Evolutionary conservation across 345 rosid genomes (phyloP).

Genomic region (Linum tenue): DNA sequence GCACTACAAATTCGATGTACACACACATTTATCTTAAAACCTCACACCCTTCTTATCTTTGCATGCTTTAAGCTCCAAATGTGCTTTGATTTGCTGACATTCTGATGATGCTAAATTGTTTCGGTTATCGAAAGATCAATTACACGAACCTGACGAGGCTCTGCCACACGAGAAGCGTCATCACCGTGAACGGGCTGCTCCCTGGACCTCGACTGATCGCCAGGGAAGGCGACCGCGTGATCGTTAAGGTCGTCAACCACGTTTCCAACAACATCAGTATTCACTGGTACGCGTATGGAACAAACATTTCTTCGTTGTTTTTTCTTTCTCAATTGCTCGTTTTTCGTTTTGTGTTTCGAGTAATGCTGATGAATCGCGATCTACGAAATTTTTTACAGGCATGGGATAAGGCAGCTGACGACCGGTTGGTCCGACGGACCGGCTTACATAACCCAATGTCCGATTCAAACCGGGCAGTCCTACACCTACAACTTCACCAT

Average conservation of each 20-base stretch:
- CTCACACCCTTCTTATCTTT: not conserved
- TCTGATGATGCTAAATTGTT: not conserved
- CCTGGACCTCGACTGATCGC: conserved; percentile 23
- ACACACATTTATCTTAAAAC: not conserved
- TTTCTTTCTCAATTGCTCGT: not conserved
- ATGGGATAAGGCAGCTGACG: conserved; percentile 23
- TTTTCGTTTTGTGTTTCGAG: not conserved
- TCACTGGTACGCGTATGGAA: conserved; percentile 14
- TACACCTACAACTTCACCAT: conserved; percentile 23
- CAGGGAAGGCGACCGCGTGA: conserved; percentile 20
- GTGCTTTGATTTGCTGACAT: not conserved
- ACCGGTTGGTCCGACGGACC: conserved; percentile 24
- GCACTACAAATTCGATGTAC: conserved; percentile 52
- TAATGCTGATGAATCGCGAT: too few relatives aligned
- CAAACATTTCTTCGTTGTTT: not conserved
- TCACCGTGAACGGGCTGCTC: conserved; percentile 19
- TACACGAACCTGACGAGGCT: conserved; percentile 20
- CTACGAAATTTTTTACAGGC: conserved; percentile 6
- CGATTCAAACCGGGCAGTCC: conserved; percentile 20
- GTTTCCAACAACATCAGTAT: conserved; percentile 15
- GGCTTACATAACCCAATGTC: conserved; percentile 22
- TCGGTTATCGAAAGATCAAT: conserved; percentile 2
- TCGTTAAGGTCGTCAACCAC: conserved; percentile 19
- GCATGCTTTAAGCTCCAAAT: not conserved
- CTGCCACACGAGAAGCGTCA: conserved; percentile 18